These are phyloP conservation scores for Benincasa hispida DNA, from an alignment of 306 rosid species.

Conservation along the genomic window DNA sequence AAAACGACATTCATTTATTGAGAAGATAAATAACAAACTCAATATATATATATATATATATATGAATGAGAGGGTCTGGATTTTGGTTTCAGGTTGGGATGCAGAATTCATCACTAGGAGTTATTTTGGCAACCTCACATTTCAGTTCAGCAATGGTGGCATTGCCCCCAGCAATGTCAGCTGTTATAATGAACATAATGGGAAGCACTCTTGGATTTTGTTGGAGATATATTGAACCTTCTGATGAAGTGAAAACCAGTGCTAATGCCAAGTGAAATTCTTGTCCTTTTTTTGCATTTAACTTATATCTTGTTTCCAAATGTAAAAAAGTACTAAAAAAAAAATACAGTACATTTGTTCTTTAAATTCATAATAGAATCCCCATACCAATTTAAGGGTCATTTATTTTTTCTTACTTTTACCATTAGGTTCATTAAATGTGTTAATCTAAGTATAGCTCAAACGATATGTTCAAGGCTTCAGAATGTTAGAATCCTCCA, in stretches of 20 bases:
- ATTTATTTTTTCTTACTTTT: no score
- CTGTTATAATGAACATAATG: conserved; percentile 36
- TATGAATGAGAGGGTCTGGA: neutral
- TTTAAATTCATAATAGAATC: neutral
- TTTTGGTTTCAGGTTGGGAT: conserved; percentile 25
- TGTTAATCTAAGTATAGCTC: no score
- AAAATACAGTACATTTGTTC: neutral
- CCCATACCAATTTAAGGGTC: neutral
- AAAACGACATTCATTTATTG: neutral
- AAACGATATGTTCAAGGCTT: no score
- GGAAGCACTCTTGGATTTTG: conserved; percentile 26
- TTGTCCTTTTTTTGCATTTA: neutral
- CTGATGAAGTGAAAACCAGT: neutral
- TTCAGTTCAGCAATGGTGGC: conserved; percentile 30
- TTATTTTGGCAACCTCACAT: conserved; percentile 29
- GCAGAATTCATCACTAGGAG: conserved; percentile 34
- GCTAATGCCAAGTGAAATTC: neutral
- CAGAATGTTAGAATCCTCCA: no score
- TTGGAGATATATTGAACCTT: conserved; percentile 25
- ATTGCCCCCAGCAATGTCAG: conserved; percentile 26
- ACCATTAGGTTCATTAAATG: no score
- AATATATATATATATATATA: neutral
- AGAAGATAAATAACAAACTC: neutral
- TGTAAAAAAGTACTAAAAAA: neutral
- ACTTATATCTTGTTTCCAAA: neutral